Evolutionary conservation across 177 flowering plant species (phyloP).

Genomic region (Tripterygium wilfordii): DNA sequence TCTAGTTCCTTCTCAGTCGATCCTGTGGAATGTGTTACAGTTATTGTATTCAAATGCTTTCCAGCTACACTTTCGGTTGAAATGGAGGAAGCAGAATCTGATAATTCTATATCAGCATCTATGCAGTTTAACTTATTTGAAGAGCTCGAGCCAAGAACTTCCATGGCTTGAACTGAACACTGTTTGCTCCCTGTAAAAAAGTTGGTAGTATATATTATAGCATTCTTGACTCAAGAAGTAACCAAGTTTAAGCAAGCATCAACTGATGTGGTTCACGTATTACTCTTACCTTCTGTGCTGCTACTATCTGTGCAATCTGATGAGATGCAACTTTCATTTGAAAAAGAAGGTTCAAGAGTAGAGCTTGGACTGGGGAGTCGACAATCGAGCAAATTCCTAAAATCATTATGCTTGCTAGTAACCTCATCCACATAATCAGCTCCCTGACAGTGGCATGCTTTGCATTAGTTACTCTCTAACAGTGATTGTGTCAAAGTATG

Average conservation of each 20-base stretch:
- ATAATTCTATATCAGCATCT: conserved; percentile 59
- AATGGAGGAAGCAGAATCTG: conserved; percentile 77
- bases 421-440: conserved; percentile 27
- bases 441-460: conserved; percentile 26
- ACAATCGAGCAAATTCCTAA: conserved; percentile 23
- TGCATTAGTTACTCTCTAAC: not conserved
- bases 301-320: conserved; percentile 51
- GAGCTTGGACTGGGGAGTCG: conserved; percentile 77
- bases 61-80: conserved; percentile 16
- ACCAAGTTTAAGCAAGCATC: not conserved
- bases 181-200: conserved; percentile 45
- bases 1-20: conserved; percentile 51
- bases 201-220: not conserved
- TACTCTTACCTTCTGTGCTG: conserved; percentile 36
- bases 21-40: conserved; percentile 4
- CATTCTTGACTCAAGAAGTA: not conserved
- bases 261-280: no score
- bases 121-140: conserved; percentile 19
- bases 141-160: conserved; percentile 24
- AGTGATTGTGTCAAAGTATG: no score
- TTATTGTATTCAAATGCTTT: conserved; percentile 10
- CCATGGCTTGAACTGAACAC: conserved; percentile 40
- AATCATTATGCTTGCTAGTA: conserved; percentile 23
- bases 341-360: conserved; percentile 60
- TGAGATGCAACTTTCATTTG: conserved; percentile 71